Conservation (phyloP, 192 early-diverging fungal species). For the Pilobolus umbonatus region DNA sequence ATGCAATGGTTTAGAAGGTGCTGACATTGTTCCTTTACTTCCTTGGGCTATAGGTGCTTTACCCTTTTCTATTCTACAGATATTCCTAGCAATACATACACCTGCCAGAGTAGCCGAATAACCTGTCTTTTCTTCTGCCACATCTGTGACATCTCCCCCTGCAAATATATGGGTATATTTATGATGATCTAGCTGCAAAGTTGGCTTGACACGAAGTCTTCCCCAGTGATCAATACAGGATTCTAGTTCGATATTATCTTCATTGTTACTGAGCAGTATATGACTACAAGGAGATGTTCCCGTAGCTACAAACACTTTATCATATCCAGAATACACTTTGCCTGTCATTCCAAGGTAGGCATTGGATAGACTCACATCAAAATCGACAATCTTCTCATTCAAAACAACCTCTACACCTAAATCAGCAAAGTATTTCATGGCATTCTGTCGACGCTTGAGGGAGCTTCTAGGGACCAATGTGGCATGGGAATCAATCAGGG, state of each 20-base stretch:
- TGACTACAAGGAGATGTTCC: constrained; percentile 28
- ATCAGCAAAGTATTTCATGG: constrained; percentile 14
- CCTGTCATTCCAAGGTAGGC: constrained; percentile 27
- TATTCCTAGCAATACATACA: constrained; percentile 35
- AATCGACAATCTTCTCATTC: constrained; percentile 25
- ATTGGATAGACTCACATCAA: constrained; percentile 14
- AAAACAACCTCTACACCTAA: constrained; percentile 28
- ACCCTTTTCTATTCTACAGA: constrained; percentile 30
- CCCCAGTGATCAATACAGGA: constrained; percentile 19
- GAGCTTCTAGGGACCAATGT: constrained; percentile 19
- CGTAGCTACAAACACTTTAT: constrained; percentile 32
- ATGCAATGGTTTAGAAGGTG: constrained; percentile 27
- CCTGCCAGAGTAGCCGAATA: constrained; percentile 37
- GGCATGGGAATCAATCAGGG: constrained; percentile 24
- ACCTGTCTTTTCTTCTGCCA: constrained; percentile 39
- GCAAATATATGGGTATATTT: constrained; percentile 36
- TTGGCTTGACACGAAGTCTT: constrained; percentile 34
- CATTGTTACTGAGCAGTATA: constrained; percentile 8
- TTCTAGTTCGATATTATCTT: constrained; percentile 16
- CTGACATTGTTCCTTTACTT: constrained; percentile 22
- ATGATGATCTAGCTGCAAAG: constrained; percentile 36
- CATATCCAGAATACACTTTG: constrained; percentile 15
- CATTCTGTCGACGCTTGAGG: constrained; percentile 6
- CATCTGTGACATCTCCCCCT: constrained; percentile 38
- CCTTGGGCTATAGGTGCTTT: constrained; percentile 35